phyloP scores from a whole-genome alignment of 1,284 basidiomycete genomes.

The Moesziomyces aphidis region DNA sequence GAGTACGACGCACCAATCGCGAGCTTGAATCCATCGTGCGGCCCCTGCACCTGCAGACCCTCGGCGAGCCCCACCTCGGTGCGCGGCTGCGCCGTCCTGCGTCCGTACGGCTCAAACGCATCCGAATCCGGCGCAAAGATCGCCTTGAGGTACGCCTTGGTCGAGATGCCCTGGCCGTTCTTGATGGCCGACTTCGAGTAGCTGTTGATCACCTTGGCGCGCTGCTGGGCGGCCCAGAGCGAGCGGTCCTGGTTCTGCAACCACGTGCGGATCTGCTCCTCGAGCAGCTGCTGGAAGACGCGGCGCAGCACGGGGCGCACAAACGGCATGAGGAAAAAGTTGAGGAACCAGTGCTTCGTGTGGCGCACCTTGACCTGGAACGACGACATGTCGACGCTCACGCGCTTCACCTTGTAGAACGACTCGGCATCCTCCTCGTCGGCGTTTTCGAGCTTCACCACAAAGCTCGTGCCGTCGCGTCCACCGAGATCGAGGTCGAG shows the following conservation, averaged over 20 bases:
- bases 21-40: conserved; percentile 70
- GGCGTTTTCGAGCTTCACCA: conserved; percentile 70
- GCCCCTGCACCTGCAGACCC: conserved; percentile 61
- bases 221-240: conserved; percentile 69
- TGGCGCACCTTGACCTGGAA: conserved; percentile 61
- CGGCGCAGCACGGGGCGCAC: conserved; percentile 50
- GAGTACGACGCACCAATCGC: conserved; percentile 70
- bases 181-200: conserved; percentile 39
- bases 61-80: conserved; percentile 41
- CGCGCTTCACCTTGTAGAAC: conserved; percentile 71
- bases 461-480: conserved; percentile 69
- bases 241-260: conserved; percentile 56
- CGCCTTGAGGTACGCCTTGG: conserved; percentile 70
- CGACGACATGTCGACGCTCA: conserved; percentile 69
- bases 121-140: conserved; percentile 68
- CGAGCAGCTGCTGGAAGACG: conserved; percentile 65
- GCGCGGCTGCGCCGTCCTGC: conserved; percentile 67
- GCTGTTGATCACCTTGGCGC: conserved; percentile 70
- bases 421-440: conserved; percentile 70
- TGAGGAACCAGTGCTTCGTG: conserved; percentile 59
- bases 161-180: conserved; percentile 65
- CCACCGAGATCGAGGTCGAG: conserved; percentile 70
- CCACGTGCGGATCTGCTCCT: conserved; percentile 65
- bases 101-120: conserved; percentile 61
- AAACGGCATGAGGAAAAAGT: conserved; percentile 64